A percentile compares a stretch with the other conserved stretches of the same genome.
These are phyloP conservation scores for Penicillium sp. DNA, from an alignment of 2,329 filamentous ascomycete genomes.

Conservation along the genomic window DNA sequence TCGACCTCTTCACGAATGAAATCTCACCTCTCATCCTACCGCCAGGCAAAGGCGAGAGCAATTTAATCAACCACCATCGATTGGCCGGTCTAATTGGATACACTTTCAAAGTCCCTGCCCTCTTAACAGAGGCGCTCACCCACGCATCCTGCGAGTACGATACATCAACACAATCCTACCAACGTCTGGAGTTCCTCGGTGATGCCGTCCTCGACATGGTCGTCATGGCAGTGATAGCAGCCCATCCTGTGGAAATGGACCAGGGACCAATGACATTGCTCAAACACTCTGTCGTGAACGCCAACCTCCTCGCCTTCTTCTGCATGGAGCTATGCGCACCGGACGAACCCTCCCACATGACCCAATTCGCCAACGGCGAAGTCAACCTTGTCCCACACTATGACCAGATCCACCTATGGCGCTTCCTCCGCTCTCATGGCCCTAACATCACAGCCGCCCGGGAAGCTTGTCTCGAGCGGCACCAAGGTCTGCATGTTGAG, in stretches of 20 bases:
- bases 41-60: constrained; percentile 3
- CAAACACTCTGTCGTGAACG: constrained; percentile 75
- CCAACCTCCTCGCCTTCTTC: constrained; percentile 73
- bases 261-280: constrained; percentile 70
- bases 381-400: constrained; percentile 23
- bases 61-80: constrained; percentile 13
- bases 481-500: constrained; percentile 47
- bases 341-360: constrained; percentile 9
- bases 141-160: constrained; percentile 63
- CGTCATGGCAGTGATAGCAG: constrained; percentile 53
- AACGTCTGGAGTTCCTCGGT: constrained; percentile 84
- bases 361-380: constrained; percentile 14
- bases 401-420: constrained; percentile 58
- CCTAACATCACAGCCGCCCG: constrained; percentile 15
- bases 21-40: constrained; percentile 1
- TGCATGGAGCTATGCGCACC: constrained; percentile 55
- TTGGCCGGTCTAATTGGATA: constrained; percentile 57
- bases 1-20: constrained; percentile 29
- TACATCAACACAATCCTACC: constrained; percentile 56
- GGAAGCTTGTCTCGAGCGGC: constrained; percentile 39
- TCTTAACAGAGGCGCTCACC: constrained; percentile 77
- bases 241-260: constrained; percentile 39
- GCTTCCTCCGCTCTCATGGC: constrained; percentile 58
- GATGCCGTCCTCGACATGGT: constrained; percentile 81
- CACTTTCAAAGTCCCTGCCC: constrained; percentile 62